These are phyloP conservation scores for Trichoderma citrinoviride DNA, from an alignment of 2,329 filamentous ascomycete genomes.

Conservation along the genomic window DNA sequence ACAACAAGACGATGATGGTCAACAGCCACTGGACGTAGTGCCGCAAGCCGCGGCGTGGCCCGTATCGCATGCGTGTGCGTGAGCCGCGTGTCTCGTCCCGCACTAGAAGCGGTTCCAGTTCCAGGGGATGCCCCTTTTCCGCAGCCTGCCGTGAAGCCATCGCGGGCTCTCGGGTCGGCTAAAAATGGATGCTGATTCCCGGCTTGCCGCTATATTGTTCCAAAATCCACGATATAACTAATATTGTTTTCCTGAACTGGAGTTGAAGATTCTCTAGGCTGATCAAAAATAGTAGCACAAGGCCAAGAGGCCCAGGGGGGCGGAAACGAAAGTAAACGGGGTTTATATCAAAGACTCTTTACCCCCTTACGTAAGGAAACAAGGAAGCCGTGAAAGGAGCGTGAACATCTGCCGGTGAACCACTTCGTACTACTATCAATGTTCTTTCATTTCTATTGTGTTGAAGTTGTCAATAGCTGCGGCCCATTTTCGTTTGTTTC, in stretches of 20 bases:
- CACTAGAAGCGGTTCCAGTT: neutral
- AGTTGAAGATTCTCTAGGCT: too few relatives aligned
- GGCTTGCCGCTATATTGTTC: neutral
- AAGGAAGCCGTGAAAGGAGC: too few relatives aligned
- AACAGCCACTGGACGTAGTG: neutral
- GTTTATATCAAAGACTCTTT: too few relatives aligned
- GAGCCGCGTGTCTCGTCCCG: neutral
- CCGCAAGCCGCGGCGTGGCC: constrained; percentile 2
- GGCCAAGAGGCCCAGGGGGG: too few relatives aligned
- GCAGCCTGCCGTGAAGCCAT: neutral
- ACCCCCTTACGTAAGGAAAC: constrained; percentile 16
- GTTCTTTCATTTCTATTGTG: neutral
- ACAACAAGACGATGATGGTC: constrained; percentile 22
- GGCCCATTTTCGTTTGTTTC: constrained; percentile 5
- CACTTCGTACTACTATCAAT: too few relatives aligned
- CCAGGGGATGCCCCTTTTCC: neutral
- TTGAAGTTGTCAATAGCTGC: neutral
- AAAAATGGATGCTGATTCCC: neutral
- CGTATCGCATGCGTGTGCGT: neutral
- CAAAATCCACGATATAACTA: too few relatives aligned
- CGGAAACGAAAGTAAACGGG: too few relatives aligned
- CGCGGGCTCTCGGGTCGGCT: neutral
- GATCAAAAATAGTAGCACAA: too few relatives aligned
- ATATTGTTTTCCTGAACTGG: too few relatives aligned
- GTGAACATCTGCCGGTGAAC: neutral